Evolutionary conservation across 2,329 filamentous ascomycete species (phyloP), one percentile per base, ranked within the genome.

Genomic region (Trichoderma harzianum): DNA sequence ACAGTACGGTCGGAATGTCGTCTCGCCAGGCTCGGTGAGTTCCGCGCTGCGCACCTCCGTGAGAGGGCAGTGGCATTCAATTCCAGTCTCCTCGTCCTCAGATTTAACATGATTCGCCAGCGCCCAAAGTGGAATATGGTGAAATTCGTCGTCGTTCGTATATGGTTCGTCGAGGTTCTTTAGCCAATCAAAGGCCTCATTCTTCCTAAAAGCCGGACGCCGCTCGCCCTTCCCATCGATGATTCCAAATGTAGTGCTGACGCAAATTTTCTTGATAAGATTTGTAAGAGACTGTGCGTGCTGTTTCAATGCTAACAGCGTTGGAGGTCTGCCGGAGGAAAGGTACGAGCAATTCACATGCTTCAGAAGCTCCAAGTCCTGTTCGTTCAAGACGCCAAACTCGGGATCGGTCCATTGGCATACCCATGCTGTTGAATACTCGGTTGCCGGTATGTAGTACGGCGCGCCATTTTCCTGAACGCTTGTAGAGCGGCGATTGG

Each of bases 331-430:
- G 5, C 84, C 85, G 2, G 86, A 88, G 3, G 88, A 90, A 51
- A 90, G 80, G 74, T 89, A 89, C 71, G 83, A 82, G 78, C 88
- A 90, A 79, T 88, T 89, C 73, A 89, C 80, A 74, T 89, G 83
- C 32, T 74, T 63, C 21, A 82, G 76, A 12, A 79, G 74, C 7
- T 73, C 28, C 0, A 79, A 47, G 7, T 79, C 78, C 0, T 72
- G 36, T 1, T 69, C 36, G 5, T 70, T 76, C 7, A 78, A 26
- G 21, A 78, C 69, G 11, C 78, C 75, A 18, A 74, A 72, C 5
- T 74, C 74, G n/a, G 77, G 75, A 8, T 75, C 47, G 5, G 74
- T 76, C 68, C 74, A 77, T n/a, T 70, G 71, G 34, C 75, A 80
- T 30, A 72, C 73, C 65, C 77, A 80, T 0, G 78, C 69, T 3